A percentile compares a stretch with the other conserved stretches of the same genome.
Evolutionary conservation across 768 basidiomycete species (phyloP).

Genomic region (Lentinula sp.): DNA sequence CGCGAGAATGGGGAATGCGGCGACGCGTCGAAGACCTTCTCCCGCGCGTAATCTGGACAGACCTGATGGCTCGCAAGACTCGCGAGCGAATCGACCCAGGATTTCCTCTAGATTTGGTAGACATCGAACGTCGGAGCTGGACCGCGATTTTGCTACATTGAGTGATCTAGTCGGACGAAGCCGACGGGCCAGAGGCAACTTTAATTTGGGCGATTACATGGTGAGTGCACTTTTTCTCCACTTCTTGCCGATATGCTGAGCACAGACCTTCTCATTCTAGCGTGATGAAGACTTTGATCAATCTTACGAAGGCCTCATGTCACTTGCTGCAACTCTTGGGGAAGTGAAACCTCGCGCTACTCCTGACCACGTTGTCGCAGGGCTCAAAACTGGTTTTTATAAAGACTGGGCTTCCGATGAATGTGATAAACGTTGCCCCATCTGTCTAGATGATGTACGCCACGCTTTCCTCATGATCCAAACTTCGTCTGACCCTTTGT

Average conservation of each 20-base stretch:
- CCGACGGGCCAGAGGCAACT: slow-evolving; percentile 10
- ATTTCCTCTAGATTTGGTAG: background rate
- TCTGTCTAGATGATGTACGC: slow-evolving; percentile 80
- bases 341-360: slow-evolving; percentile 66
- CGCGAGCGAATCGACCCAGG: background rate
- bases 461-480: background rate
- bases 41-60: background rate
- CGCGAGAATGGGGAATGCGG: slow-evolving; percentile 1
- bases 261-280: slow-evolving; percentile 25
- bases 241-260: slow-evolving; percentile 1
- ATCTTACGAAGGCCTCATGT: slow-evolving; percentile 67
- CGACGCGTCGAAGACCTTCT: slow-evolving; percentile 1
- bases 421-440: slow-evolving; percentile 73
- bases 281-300: slow-evolving; percentile 72
- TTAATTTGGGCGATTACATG: slow-evolving; percentile 40
- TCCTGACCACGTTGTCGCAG: slow-evolving; percentile 52
- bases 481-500: slow-evolving; percentile 8
- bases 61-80: background rate
- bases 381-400: slow-evolving; percentile 55
- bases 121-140: background rate
- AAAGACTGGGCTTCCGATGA: slow-evolving; percentile 64
- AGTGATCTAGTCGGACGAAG: background rate
- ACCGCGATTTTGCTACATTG: background rate
- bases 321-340: slow-evolving; percentile 53
- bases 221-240: slow-evolving; percentile 28